Evolutionary conservation across 2,329 filamentous ascomycete species (phyloP).

Genomic region (Aureobasidium sp.): DNA sequence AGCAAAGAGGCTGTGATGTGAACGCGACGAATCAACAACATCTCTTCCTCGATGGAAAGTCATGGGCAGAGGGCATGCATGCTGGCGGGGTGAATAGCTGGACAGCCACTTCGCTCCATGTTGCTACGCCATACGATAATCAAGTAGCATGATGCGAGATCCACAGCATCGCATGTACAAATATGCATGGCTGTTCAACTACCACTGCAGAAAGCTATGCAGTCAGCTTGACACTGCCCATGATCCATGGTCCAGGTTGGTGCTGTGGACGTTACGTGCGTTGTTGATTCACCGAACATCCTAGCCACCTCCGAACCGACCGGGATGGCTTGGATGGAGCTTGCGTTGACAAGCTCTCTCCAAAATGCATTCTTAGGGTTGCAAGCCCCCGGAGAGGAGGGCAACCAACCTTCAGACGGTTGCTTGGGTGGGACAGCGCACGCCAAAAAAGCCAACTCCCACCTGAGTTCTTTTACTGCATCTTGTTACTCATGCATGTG

Average conservation of each 20-base stretch:
- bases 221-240: neutral
- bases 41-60: neutral
- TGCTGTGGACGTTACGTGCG: neutral
- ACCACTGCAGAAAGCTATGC: neutral
- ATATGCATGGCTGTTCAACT: neutral
- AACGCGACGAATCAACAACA: neutral
- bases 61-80: neutral
- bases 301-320: neutral
- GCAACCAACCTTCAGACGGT: neutral
- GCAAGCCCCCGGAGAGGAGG: neutral
- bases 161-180: neutral
- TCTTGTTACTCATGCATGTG: neutral
- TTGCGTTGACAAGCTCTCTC: neutral
- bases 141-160: neutral
- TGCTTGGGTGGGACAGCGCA: constrained; percentile 2
- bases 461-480: neutral
- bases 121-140: constrained; percentile 8
- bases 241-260: neutral
- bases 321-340: neutral
- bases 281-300: neutral
- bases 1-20: neutral
- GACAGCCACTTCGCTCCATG: neutral
- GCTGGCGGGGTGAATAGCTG: neutral
- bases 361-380: neutral
- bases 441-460: neutral